Evolutionary conservation across 2,329 filamentous ascomycete species (phyloP).

Genomic region (Cercospora janseana): DNA sequence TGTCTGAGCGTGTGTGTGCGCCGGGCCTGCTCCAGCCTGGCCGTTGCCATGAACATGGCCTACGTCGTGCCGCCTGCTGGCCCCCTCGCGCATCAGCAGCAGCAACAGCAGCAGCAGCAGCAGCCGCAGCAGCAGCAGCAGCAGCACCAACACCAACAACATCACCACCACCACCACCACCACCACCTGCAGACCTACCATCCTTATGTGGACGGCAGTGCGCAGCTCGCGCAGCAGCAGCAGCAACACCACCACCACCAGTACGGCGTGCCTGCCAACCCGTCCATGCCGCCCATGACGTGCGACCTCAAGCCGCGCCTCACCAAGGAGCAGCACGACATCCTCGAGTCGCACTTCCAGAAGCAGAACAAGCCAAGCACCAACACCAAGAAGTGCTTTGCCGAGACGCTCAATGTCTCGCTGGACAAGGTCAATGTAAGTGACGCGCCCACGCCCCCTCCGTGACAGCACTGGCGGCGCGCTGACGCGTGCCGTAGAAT

Average conservation of each 20-base stretch:
- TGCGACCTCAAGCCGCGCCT: slow-evolving; percentile 52
- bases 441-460: slow-evolving; percentile 17
- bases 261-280: slow-evolving; percentile 12
- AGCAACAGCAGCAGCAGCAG: slow-evolving; percentile 4
- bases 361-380: slow-evolving; percentile 52
- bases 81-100: slow-evolving; percentile 15
- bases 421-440: slow-evolving; percentile 55
- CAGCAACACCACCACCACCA: slow-evolving; percentile 19
- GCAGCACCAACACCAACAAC: not conserved
- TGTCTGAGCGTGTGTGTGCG: not conserved
- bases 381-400: slow-evolving; percentile 51
- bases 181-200: not conserved
- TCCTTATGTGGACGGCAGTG: slow-evolving; percentile 13
- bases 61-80: slow-evolving; percentile 20
- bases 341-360: slow-evolving; percentile 51
- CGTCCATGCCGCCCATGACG: slow-evolving; percentile 27
- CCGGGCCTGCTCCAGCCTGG: slow-evolving; percentile 4
- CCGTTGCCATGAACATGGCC: slow-evolving; percentile 20
- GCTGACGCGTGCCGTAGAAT: slow-evolving; percentile 45
- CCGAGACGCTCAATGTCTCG: slow-evolving; percentile 48
- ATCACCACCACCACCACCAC: not conserved
- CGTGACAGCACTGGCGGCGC: slow-evolving; percentile 6
- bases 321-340: slow-evolving; percentile 54
- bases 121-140: slow-evolving; percentile 18
- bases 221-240: slow-evolving; percentile 10